Percentiles rank a stretch among this genome's conserved stretches.
These are phyloP conservation scores for Pseudisothecium myosuroides DNA, from an alignment of 225 moss, liverwort and hornwort species.

Conservation along the genomic window DNA sequence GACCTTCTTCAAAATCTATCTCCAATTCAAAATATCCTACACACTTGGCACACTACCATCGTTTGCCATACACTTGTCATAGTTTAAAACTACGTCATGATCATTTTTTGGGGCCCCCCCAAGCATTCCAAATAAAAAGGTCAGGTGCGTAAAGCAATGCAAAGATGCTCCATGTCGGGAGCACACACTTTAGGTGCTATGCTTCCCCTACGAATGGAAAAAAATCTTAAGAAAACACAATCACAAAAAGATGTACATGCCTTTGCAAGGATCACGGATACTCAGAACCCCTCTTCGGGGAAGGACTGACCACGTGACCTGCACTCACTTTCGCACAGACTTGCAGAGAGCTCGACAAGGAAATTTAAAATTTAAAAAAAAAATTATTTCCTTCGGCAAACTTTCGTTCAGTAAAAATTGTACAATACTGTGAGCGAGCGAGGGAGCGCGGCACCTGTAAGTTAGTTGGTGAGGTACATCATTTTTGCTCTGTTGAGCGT, in stretches of 20 bases:
- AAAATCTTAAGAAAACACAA: background rate
- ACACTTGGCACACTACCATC: background rate
- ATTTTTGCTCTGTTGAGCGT: background rate
- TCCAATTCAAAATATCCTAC: background rate
- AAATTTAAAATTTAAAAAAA: too few relatives aligned
- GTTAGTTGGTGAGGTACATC: background rate
- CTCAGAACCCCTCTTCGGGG: background rate
- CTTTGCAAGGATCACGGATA: background rate
- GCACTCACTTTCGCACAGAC: background rate
- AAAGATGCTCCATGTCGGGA: background rate
- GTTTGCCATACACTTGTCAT: background rate
- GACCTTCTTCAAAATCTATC: too few relatives aligned
- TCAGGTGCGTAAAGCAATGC: background rate
- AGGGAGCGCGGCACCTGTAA: too few relatives aligned
- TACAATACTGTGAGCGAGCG: too few relatives aligned
- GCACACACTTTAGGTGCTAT: background rate
- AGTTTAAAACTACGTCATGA: background rate
- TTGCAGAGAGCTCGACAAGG: too few relatives aligned
- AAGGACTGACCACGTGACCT: background rate
- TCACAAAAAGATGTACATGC: background rate
- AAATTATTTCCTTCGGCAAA: background rate
- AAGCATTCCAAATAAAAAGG: background rate
- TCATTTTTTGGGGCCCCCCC: background rate
- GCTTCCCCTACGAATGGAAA: too few relatives aligned
- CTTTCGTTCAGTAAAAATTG: background rate